Evolutionary conservation across 140 eudicot genomes (phyloP).

Genomic region (Erigeron philadelphicus): DNA sequence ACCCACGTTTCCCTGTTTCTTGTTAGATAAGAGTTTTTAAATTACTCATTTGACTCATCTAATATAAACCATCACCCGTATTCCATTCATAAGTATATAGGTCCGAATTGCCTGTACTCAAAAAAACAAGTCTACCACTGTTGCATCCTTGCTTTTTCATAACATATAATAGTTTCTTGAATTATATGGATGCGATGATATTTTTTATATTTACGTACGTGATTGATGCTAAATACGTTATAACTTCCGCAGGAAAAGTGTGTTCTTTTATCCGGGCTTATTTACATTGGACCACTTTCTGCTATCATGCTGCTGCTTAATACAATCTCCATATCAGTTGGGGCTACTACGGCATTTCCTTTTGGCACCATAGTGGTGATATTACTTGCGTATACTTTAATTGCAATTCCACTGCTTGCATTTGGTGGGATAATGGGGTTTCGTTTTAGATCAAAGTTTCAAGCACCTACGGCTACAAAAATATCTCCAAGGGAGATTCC

Average conservation of each 20-base stretch:
- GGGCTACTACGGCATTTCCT: constrained; percentile 71
- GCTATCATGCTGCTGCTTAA: constrained; percentile 45
- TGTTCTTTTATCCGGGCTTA: constrained; percentile 53
- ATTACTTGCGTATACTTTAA: constrained; percentile 37
- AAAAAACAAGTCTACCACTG: neutral
- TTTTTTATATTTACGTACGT: neutral
- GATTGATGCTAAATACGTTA: neutral
- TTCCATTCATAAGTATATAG: neutral
- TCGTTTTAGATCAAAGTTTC: constrained; percentile 47
- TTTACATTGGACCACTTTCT: constrained; percentile 52
- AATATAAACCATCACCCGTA: neutral
- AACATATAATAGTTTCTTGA: neutral
- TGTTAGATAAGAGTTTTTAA: neutral
- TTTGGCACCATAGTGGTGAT: constrained; percentile 60
- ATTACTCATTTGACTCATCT: neutral
- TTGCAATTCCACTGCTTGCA: constrained; percentile 62
- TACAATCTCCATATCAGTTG: constrained; percentile 45
- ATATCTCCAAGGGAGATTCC: constrained; percentile 63
- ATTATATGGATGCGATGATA: neutral
- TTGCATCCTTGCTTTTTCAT: no score
- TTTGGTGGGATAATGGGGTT: constrained; percentile 72
- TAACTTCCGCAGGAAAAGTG: constrained; percentile 50
- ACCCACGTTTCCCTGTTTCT: neutral
- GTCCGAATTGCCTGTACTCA: neutral
- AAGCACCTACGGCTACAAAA: constrained; percentile 57